Base-by-base conservation (phyloP, 352 stramenopile genomes). In the Phytopythium ostracodes region DNA sequence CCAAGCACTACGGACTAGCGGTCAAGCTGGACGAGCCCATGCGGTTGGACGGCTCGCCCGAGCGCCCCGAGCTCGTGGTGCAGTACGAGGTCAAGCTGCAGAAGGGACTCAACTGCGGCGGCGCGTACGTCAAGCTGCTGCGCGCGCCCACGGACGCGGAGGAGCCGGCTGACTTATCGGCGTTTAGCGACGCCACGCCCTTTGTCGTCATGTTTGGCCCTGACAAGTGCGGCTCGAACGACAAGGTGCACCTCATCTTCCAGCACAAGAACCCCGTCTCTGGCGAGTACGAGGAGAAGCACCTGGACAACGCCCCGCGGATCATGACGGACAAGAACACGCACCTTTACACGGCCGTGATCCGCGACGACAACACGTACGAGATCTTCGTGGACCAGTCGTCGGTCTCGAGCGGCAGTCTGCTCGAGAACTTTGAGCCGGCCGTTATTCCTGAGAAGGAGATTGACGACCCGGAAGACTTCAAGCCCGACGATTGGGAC, bases 121-220 rank as follows among this genome's bases (percentile, higher is more conserved):
- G 95, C 20, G 93, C 91, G 9, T 98, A 98, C 68, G 67, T 98
- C 22, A 98, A 98, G 84, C 70, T 98, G 63, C 75, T 98, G 51
- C 76, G 82, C 15, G 65, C 85, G n/a, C 72, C 84, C n/a, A 60
- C 74, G 8, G 51, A 73, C 10, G 62, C 65, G 4, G 62, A 73
- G 47, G 35, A 59, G 22, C n/a, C 40, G 7, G 40, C 24, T 15
- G 73, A 91, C 62, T 79, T 84, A 24, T 78, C 66, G n/a, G 63
- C 74, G 46, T 90, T 98, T 55, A 87, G 82, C 56, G 85, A 97
- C 67, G 63, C 77, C 33, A 93, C 90, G 51, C 93, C 92, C 31
- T 98, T 98, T 63, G 84, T 90, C 59, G 88, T 98, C 73, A 98
- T 98, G 95, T 98, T 98, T 73, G 95, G 95, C 0, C 95, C 95